Evolutionary conservation across 2,329 filamentous ascomycete species (phyloP), one percentile per base, ranked within the genome.

Genomic region (Cadophora sp.): DNA sequence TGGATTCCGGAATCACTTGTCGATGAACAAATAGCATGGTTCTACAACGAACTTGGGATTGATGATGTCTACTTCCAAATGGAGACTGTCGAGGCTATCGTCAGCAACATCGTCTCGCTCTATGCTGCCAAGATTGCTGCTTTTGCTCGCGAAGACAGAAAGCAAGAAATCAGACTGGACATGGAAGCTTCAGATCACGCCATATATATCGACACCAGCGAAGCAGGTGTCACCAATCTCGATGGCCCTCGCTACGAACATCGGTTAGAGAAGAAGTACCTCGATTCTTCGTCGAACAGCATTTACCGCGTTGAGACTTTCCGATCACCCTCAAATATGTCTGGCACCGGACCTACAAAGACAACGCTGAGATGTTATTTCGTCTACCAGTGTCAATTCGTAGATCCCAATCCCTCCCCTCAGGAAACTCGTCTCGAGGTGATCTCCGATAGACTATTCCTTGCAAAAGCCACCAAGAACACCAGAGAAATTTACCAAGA

Each of bases 21-120:
- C 71, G 92, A 97, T 71, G 86, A 89, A 29, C 94, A 99, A 82
- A 92, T 94, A 62, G 86, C 89, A 69, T 99, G 96, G 95, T 99
- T 99, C 85, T 99, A 99, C 84, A 92, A 96, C 79, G 92, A 97
- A 80, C 89, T 99, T 27, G 96, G 96, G 75, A 99, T 99, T 76
- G 96, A 99, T 77, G 96, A 97, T 85, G 95, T 97, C 82, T 98
- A 97, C 85, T 98, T 98, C 83, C 90, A 94, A 79, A 94, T 95
- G 73, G 94, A 97, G 83, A 88, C 87, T 4, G 91, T 92, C 22
- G 89, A 92, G 66, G 93, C 93, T 68, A 97, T 99, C 77, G 92
- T 94, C 74, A 97, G 91, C 80, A 94, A 97, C 79, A 94, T 99
- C 78, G 95, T 95, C 69, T 97, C 95, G 12, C 88, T 99, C 60